These are phyloP conservation scores for Globisporangium takayamanum DNA, from an alignment of 352 stramenopile genomes.

Conservation along the genomic window DNA sequence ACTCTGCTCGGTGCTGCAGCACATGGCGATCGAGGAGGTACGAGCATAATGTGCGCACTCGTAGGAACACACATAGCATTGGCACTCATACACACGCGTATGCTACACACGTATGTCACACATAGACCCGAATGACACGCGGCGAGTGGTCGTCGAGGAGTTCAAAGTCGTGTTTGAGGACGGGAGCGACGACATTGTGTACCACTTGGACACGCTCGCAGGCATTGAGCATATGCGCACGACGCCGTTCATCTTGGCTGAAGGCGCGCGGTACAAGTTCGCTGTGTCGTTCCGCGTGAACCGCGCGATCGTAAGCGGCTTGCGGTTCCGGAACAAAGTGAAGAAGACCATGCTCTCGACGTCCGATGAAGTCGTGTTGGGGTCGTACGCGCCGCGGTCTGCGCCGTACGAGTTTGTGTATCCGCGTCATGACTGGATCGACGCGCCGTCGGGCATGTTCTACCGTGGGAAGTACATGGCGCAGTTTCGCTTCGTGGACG, in stretches of 20 bases:
- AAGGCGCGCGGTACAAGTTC: constrained; percentile 83
- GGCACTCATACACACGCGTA: background rate
- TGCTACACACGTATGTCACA: background rate
- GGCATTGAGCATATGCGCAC: constrained; percentile 66
- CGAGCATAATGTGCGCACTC: background rate
- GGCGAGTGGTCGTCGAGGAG: constrained; percentile 77
- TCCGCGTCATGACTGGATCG: constrained; percentile 70
- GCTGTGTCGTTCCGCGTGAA: constrained; percentile 82
- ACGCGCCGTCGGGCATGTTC: constrained; percentile 81
- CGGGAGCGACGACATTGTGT: constrained; percentile 50
- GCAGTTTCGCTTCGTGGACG: constrained; percentile 64
- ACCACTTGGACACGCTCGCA: constrained; percentile 59
- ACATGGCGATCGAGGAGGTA: constrained; percentile 75
- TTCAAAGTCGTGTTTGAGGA: constrained; percentile 87
- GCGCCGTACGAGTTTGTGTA: constrained; percentile 78
- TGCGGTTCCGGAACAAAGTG: constrained; percentile 84
- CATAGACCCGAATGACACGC: constrained; percentile 44
- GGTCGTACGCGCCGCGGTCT: constrained; percentile 75
- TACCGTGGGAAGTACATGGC: constrained; percentile 86
- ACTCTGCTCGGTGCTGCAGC: constrained; percentile 69
- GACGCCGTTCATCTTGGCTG: constrained; percentile 66
- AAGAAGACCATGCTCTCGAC: constrained; percentile 77
- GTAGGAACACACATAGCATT: background rate
- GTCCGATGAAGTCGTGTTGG: constrained; percentile 76
- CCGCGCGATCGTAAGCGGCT: constrained; percentile 72